Percentiles rank a stretch among this genome's conserved stretches.
phyloP scores from a whole-genome alignment of 106 monocot genomes.

The Allium fistulosum region DNA sequence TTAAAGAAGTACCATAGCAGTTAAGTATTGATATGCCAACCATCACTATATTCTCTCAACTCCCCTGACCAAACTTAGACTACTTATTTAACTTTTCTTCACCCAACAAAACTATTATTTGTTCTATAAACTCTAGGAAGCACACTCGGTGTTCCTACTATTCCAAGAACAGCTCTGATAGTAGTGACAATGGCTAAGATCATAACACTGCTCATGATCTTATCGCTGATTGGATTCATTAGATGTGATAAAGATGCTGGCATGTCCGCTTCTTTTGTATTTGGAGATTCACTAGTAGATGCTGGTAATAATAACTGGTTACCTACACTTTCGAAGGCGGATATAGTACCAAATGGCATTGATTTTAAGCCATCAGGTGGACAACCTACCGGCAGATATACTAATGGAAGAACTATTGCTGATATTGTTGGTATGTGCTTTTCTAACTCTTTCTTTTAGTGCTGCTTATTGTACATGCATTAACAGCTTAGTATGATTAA shows the following conservation, averaged over 20 bases:
- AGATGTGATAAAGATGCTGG: not conserved
- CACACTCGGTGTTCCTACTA: not conserved
- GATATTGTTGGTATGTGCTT: constrained; percentile 56
- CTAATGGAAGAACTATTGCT: constrained; percentile 84
- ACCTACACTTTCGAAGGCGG: constrained; percentile 55
- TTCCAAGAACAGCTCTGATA: not conserved
- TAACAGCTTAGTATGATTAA: too few relatives aligned
- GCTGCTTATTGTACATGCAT: not conserved
- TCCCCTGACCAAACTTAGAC: not conserved
- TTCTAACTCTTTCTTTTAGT: not conserved
- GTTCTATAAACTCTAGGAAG: constrained; percentile 4
- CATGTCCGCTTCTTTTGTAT: constrained; percentile 50
- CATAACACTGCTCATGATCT: not conserved
- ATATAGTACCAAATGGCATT: constrained; percentile 70
- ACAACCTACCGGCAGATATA: constrained; percentile 72
- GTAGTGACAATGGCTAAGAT: not conserved
- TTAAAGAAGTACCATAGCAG: not conserved
- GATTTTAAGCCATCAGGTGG: constrained; percentile 71
- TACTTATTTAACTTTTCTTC: too few relatives aligned
- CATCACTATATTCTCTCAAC: not conserved
- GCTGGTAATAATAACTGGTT: constrained; percentile 87
- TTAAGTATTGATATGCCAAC: constrained; percentile 8
- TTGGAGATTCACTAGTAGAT: constrained; percentile 91
- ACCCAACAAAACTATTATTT: not conserved
- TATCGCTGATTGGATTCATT: not conserved